These are phyloP conservation scores for Celoporthe dispersa DNA, from an alignment of 2,329 filamentous ascomycete genomes.

Conservation along the genomic window DNA sequence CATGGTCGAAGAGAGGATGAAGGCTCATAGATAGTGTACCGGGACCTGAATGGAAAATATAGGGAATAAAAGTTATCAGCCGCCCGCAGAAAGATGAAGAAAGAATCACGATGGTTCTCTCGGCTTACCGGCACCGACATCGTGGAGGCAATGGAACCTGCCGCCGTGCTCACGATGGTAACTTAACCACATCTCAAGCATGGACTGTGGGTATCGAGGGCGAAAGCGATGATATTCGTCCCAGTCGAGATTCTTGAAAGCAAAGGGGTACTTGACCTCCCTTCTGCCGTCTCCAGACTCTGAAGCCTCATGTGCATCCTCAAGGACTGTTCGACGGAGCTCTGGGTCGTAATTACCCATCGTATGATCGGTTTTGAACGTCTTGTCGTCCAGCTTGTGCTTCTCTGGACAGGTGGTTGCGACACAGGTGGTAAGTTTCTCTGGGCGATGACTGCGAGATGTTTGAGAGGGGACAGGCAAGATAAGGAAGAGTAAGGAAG, in stretches of 20 bases:
- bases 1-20: conserved; percentile 18
- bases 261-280: conserved; percentile 32
- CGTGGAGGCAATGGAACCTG: conserved; percentile 27
- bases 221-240: conserved; percentile 32
- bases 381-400: not conserved
- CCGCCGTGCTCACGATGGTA: conserved; percentile 29
- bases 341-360: conserved; percentile 10
- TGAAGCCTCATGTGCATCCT: conserved; percentile 29
- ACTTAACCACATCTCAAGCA: conserved; percentile 30
- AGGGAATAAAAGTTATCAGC: no score
- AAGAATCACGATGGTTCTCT: not conserved
- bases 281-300: conserved; percentile 10
- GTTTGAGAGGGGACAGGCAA: not conserved
- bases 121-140: conserved; percentile 29
- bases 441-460: not conserved
- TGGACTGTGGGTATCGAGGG: conserved; percentile 30
- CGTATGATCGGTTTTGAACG: not conserved
- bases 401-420: not conserved
- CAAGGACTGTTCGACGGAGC: conserved; percentile 10
- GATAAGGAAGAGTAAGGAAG: no score
- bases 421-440: not conserved
- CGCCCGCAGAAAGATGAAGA: not conserved
- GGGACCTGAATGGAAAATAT: conserved; percentile 20
- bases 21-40: conserved; percentile 29
- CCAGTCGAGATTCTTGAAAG: conserved; percentile 33